Evolutionary conservation across 352 stramenopile genomes (phyloP), one percentile per base, ranked within the genome.

Genomic region (Phytopythium kandeliae): DNA sequence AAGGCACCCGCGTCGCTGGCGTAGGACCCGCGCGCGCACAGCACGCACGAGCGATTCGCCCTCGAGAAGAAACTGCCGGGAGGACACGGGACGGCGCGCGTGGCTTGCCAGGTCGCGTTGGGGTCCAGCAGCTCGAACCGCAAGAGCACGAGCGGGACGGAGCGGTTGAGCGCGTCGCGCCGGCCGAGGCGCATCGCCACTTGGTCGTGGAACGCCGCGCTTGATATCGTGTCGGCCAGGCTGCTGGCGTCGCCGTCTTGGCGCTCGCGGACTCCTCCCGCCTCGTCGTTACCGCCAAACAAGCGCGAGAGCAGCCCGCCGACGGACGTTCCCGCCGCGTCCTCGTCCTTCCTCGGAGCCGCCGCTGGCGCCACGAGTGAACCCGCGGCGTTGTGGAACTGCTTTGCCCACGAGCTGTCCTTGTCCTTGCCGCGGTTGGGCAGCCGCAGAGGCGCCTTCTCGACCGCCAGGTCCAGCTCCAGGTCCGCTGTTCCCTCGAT

Each of bases 1-100:
- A 84, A 34, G 11, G 60, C 46, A 2, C 76, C 78, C 22, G 53
- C 60, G 4, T 49, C 51, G 15, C 53, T 62, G 0, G 54, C 56
- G 49, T 62, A 79, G 0, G 60, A 71, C 0, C 75, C 75, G 15
- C 46, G n/a, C 3, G 65, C 50, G 54, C 78, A 87, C 5, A 57
- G 26, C 16, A 48, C 37, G 48, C 72, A 80, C 9, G 17, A 22
- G 17, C 57, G 42, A 19, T 51, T 42, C 34, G 12, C 48, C 15
- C 35, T 7, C 4, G 44, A 55, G 36, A 71, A 74, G 48, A 58
- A 74, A 13, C 60, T 76, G 16, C 71, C 67, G 17, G 48, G 35
- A 10, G 45, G 44, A 55, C 69, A 78, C 8, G 62, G 30, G 10
- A 69, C 36, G 3, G 67, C 64, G 3, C 69, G 61, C 44, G 62